phyloP scores from a whole-genome alignment of 208 protist genomes.

The Entamoeba moshkovskii region DNA sequence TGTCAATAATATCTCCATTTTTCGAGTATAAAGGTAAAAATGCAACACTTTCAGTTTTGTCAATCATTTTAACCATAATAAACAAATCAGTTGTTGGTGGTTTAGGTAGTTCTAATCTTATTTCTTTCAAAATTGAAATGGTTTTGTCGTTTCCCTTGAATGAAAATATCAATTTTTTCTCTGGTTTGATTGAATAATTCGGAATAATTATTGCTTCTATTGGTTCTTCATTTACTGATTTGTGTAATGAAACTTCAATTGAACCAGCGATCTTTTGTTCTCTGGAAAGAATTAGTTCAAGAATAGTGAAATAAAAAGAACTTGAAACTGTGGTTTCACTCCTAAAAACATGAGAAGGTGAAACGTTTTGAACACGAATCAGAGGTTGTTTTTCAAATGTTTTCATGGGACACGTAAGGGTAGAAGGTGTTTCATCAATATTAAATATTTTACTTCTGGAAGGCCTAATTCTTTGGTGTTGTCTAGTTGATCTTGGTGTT shows the following conservation, averaged over 20 bases:
- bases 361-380: background rate
- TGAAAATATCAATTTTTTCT: background rate
- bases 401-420: background rate
- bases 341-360: background rate
- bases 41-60: background rate
- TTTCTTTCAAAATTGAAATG: background rate
- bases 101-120: background rate
- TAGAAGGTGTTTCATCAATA: background rate
- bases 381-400: background rate
- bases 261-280: background rate
- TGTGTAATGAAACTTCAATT: background rate
- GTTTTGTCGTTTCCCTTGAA: background rate
- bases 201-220: background rate
- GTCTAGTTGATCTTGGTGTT: background rate
- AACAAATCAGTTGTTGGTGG: background rate
- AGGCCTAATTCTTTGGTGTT: background rate
- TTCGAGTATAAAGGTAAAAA: background rate
- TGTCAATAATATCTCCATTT: background rate
- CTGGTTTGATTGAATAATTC: background rate
- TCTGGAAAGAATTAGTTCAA: background rate
- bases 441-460: background rate
- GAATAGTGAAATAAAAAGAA: background rate
- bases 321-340: background rate
- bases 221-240: background rate
- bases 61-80: background rate